These are phyloP conservation scores for Nannizziopsis barbatae DNA, from an alignment of 2,329 filamentous ascomycete genomes.

Conservation along the genomic window DNA sequence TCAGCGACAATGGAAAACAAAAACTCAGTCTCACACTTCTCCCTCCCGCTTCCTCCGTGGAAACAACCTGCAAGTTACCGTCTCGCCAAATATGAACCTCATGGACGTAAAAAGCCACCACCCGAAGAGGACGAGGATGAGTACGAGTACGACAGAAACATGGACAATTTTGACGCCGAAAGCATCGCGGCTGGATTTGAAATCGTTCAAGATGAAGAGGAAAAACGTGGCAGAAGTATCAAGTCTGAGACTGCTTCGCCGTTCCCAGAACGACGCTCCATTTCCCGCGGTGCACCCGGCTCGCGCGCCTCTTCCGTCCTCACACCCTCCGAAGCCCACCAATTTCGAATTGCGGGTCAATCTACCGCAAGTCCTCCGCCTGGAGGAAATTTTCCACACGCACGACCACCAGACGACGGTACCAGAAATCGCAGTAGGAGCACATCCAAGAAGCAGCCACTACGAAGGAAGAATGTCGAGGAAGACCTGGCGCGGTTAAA, in stretches of 20 bases:
- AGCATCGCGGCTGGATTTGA: too few species aligned
- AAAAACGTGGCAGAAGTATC: constrained; percentile 15
- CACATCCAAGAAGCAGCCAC: not conserved
- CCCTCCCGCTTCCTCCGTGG: constrained; percentile 30
- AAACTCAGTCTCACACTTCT: constrained; percentile 25
- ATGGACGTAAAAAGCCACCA: constrained; percentile 24
- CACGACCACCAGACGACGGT: not conserved
- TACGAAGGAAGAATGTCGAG: constrained; percentile 14
- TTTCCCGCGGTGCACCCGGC: constrained; percentile 12
- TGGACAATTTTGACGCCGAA: constrained; percentile 15
- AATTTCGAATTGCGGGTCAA: constrained; percentile 35
- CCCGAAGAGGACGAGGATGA: constrained; percentile 13
- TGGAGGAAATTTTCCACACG: constrained; percentile 33
- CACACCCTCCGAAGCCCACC: constrained; percentile 32
- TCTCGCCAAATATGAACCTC: constrained; percentile 26
- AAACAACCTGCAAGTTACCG: constrained; percentile 28
- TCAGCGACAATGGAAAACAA: not conserved
- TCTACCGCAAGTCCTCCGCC: constrained; percentile 30
- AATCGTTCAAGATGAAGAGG: constrained; percentile 1
- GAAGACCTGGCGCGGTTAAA: constrained; percentile 24
- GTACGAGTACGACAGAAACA: constrained; percentile 19
- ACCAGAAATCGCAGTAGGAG: not conserved
- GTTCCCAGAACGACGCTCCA: not conserved
- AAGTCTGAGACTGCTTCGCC: not conserved
- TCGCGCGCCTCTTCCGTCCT: constrained; percentile 20